Conservation (phyloP, 768 basidiomycete genomes). For the Boletus sensibilis region DNA sequence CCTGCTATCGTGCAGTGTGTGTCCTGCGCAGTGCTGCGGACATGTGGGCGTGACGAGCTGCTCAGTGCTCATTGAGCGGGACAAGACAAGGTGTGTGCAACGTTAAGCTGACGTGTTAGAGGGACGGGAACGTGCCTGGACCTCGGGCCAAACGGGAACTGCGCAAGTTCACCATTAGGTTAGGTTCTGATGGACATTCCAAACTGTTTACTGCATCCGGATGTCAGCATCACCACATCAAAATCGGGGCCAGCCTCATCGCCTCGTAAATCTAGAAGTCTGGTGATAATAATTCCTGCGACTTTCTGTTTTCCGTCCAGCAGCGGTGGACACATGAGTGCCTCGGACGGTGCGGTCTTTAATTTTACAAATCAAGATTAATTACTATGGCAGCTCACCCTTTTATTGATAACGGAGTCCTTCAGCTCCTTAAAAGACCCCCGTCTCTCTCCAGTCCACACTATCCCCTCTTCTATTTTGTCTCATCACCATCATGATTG, state of each 20-base stretch:
- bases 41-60: not conserved
- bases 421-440: constrained; percentile 17
- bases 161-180: not conserved
- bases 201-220: constrained; percentile 8
- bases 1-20: not conserved
- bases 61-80: not conserved
- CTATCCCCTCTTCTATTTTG: constrained; percentile 3
- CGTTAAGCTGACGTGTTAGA: not conserved
- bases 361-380: constrained; percentile 14
- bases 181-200: constrained; percentile 10
- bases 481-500: constrained; percentile 17
- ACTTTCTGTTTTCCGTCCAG: not conserved
- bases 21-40: too few species aligned
- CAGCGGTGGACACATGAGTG: not conserved
- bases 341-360: constrained; percentile 1
- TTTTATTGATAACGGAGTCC: not conserved
- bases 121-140: not conserved
- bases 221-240: constrained; percentile 9
- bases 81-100: not conserved
- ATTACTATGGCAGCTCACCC: not conserved
- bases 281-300: not conserved
- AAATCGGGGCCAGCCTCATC: not conserved
- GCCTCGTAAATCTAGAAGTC: constrained; percentile 7
- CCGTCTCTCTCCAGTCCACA: constrained; percentile 1
- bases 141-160: not conserved